These are phyloP conservation scores for Leucaena leucocephala DNA, from an alignment of 306 rosid genomes.

Conservation along the genomic window DNA sequence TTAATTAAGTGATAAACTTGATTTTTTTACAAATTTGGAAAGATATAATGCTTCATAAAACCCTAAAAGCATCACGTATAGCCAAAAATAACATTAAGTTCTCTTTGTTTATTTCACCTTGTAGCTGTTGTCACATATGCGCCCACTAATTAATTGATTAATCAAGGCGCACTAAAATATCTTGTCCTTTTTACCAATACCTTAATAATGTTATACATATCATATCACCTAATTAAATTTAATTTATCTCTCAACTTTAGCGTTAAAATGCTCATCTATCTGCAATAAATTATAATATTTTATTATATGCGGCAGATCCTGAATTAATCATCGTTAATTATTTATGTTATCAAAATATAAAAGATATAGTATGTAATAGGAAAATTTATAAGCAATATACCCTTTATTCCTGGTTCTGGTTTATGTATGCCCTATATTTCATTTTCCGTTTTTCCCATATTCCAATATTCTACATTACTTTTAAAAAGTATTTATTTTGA, in stretches of 20 bases:
- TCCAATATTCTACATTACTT: not conserved
- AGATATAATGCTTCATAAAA: constrained; percentile 22
- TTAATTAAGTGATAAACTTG: constrained; percentile 29
- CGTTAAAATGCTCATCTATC: not conserved
- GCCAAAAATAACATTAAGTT: constrained; percentile 26
- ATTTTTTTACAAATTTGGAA: constrained; percentile 35
- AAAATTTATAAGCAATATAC: not conserved
- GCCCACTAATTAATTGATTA: constrained; percentile 5
- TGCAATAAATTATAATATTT: not conserved
- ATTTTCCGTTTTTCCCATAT: not conserved
- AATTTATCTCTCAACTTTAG: not conserved
- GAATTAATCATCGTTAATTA: constrained; percentile 10
- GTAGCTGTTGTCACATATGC: not conserved
- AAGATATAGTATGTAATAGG: not conserved
- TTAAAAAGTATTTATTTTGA: not conserved
- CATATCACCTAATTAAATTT: not conserved
- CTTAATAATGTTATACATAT: not conserved
- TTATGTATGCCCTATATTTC: constrained; percentile 1
- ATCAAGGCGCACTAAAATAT: constrained; percentile 21
- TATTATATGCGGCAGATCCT: constrained; percentile 4
- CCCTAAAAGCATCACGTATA: constrained; percentile 30
- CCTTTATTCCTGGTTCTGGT: not conserved
- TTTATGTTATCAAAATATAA: constrained; percentile 15
- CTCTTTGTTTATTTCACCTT: constrained; percentile 14
- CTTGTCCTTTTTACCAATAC: constrained; percentile 17